Evolutionary conservation across 805 yeast genomes (phyloP), one percentile per base, ranked within the genome.

Genomic region (Pichia paraexigua): DNA sequence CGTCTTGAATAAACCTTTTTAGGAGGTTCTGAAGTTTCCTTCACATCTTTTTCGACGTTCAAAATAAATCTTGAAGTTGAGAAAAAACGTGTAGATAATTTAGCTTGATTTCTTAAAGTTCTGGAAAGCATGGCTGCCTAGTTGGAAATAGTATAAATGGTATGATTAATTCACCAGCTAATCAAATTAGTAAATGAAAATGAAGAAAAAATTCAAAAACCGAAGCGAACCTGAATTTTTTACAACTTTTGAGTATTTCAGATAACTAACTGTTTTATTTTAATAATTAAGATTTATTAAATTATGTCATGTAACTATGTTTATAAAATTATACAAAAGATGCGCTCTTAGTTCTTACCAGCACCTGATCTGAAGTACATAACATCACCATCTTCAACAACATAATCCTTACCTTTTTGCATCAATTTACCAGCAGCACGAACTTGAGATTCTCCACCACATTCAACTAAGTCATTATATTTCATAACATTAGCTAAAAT

Each of bases 321-420:
- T 40, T 40, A 40, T 40, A 40, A 40, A 40, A 22, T 18, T 39
- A 43, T n/a, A 43, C 12, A 42, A 42, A 18, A 43, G 35, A n/a
- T 17, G 20, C 20, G 15, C 11, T 8, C 22, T 43, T 49, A 69
- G 54, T 63, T 68, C 65, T 80, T 82, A 43, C 85, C 87, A 28
- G 83, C 83, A 48, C 81, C 82, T 3, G 90, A 84, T 63, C 85
- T 85, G 68, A 90, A 80, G 48, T 82, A 70, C 40, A 85, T 72
- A 47, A 90, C 77, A 67, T 90, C 97, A 28, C 96, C 95, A 62
- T 90, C 96, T 61, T 85, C 88, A 51, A 90, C 82, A 13, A 75
- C 69, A 62, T 90, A 88, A 53, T 80, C 82, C 66, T 87, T 90
- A 44, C 97, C 96, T 62, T 80, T 80, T 57, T 77, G 79, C 49